A percentile compares a stretch with the other conserved stretches of the same genome.
Evolutionary conservation across 345 rosid species (phyloP).

Genomic region (Moringa oleifera): DNA sequence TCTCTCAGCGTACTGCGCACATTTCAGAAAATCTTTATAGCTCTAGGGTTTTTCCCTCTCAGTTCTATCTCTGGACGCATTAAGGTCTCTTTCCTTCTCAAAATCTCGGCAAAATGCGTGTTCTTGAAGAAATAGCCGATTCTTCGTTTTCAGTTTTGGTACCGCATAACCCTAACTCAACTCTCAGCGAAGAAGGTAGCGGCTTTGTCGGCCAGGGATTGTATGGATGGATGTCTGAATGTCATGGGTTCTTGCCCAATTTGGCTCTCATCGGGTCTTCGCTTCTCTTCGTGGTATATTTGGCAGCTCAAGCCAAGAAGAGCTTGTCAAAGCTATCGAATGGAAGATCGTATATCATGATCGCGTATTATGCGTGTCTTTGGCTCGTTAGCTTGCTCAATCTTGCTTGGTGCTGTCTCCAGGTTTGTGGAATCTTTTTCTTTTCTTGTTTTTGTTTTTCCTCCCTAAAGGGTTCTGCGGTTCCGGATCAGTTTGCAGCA

Average conservation of each 20-base stretch:
- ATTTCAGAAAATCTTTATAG: too few relatives aligned
- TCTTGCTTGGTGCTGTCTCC: conserved; percentile 75
- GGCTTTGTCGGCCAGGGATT: conserved; percentile 16
- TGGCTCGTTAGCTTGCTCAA: conserved; percentile 93
- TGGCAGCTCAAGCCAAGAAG: conserved; percentile 66
- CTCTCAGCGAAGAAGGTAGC: conserved; percentile 14
- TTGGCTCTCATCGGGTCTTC: conserved; percentile 49
- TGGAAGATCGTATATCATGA: conserved; percentile 81
- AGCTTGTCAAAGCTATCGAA: conserved; percentile 58
- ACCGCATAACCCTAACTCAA: conserved; percentile 30
- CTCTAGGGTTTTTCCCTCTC: too few relatives aligned
- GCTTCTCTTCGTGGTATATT: conserved; percentile 55
- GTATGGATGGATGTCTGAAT: conserved; percentile 60
- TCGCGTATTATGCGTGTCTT: conserved; percentile 70
- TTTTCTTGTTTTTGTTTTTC: background rate
- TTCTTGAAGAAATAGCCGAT: conserved; percentile 18
- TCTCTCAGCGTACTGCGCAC: too few relatives aligned
- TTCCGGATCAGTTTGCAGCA: background rate
- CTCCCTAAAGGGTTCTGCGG: background rate
- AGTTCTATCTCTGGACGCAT: too few relatives aligned
- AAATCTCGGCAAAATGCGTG: conserved; percentile 16
- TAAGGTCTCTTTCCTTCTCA: background rate
- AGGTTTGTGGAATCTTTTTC: conserved; percentile 39
- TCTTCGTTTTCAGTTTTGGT: conserved; percentile 27
- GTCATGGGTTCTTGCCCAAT: conserved; percentile 81